Evolutionary conservation across 176 grass and related monocot species (phyloP), one percentile per base, ranked within the genome.

Genomic region (Canna indica): DNA sequence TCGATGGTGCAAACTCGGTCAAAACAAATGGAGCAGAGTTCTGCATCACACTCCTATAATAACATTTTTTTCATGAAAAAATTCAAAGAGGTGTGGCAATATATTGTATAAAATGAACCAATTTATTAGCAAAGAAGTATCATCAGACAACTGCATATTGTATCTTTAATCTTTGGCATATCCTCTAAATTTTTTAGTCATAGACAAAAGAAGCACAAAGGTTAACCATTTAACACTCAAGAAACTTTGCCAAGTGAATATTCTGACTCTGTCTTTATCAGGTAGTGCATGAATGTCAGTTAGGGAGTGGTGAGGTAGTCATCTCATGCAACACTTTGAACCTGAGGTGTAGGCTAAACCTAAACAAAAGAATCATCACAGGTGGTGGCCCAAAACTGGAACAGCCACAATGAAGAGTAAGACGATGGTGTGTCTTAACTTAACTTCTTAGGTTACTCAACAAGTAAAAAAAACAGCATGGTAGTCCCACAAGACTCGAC

Each of bases 11-110:
- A 86, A 7, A 22, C 54, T 24, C 76, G 74, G 47, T 82, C 79
- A 45, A 86, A 86, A 52, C 83, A 86, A 30, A 86, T 86, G 47
- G 79, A 78, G 62, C 83, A 86, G 36, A 86, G 54, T 32, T 86
- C 75, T 0, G 35, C 26, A 7, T 81, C 79, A 13, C 52, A 75
- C 27, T 10, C 63, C 83, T 86, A 69, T 41, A 72, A 26, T 32
- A 36, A 25, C 42, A 20, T 44, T 12, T 68, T 26, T 68, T 24
- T 42, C 7, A 64, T 30, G 32, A 64, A 12, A 30, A 62, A 14
- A 14, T 11, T 6, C n/a, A n/a, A 32, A 31, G 25, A 61, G 27
- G 4, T 29, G 2, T 38, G 29, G 15, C 63, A 73, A 73, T 7
- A 1, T 72, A 50, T 36, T 48, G n/a, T 39, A 70, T 64, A 34